Evolutionary conservation across 2,329 filamentous ascomycete species (phyloP), one percentile per base, ranked within the genome.

Genomic region (Hymenoscyphus repandus): DNA sequence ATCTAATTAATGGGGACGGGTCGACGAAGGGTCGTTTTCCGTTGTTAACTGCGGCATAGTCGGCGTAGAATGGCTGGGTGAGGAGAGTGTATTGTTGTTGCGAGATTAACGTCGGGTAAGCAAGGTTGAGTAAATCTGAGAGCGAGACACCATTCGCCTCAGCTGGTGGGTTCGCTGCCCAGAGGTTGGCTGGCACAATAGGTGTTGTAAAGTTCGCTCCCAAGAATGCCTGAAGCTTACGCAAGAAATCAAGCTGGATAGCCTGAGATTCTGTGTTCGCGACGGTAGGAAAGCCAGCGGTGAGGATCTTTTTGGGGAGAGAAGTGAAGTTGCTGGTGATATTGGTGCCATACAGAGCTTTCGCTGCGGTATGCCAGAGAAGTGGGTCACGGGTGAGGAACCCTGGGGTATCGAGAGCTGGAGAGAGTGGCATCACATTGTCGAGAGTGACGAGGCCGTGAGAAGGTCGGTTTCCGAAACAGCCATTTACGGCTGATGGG

Each of bases 401-500:
- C 5, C 72, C 73, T 7, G 70, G 60, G 2, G 73, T 74, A 51
- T 76, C 73, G 10, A 74, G 67, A 9, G 69, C 63, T 1, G 72
- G 71, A 10, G 70, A 68, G 18, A 75, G 56, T 1, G 72, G 69
- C 68, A 78, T 74, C 1, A 72, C 71, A 17, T 73, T 64, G 5
- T 72, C 69, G 1, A 78, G 64, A 4, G 66, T 58, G 0, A 78
- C 68, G 0, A 75, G 62, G 6, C 68, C 70, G 45, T 72, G 69
- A 2, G 71, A 71, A 1, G 74, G 74, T 1, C 75, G 63, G 48
- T 75, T 74, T 2, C 74, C 74, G 51, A 70, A 77, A 3, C 73
- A 53, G 4, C 74, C 75, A 56, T 77, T 69, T 1, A 71, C 69
- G 40, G 71, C 64, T 0, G 71, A 64, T 1, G 75, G 74, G 15